phyloP scores from a whole-genome alignment of 2,329 filamentous ascomycete species.

The Hypoxylon sp. region DNA sequence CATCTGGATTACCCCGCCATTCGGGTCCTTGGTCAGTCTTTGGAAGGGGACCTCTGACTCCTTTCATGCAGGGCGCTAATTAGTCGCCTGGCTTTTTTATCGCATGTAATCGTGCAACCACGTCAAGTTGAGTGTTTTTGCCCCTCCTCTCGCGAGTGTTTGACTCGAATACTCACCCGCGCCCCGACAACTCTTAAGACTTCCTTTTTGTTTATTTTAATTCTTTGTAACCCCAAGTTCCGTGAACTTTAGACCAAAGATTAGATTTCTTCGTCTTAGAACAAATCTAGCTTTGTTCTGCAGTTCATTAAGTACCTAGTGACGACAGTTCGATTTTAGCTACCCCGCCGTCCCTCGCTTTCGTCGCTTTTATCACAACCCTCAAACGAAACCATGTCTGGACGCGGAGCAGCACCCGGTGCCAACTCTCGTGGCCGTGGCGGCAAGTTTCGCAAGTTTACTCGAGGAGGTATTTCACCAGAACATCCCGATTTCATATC shows the following conservation, averaged over 20 bases:
- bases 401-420: conserved; percentile 60
- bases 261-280: not conserved
- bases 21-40: conserved; percentile 2
- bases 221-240: not conserved
- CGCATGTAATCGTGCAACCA: conserved; percentile 2
- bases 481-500: conserved; percentile 3
- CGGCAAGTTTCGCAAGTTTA: conserved; percentile 95
- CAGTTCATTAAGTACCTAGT: not conserved
- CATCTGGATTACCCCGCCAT: conserved; percentile 43
- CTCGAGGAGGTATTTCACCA: conserved; percentile 81
- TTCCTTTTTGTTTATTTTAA: not conserved
- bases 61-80: conserved; percentile 24
- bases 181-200: conserved; percentile 3
- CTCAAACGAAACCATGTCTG: conserved; percentile 58
- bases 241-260: not conserved
- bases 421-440: conserved; percentile 80
- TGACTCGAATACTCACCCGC: conserved; percentile 19
- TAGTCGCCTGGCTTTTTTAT: conserved; percentile 21
- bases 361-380: conserved; percentile 9
- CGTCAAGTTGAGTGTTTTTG: conserved; percentile 16
- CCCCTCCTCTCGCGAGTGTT: conserved; percentile 32
- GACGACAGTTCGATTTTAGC: conserved; percentile 7
- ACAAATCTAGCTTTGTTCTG: not conserved
- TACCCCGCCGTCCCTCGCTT: conserved; percentile 20
- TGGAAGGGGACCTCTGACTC: conserved; percentile 31